phyloP scores from a whole-genome alignment of 139 green algal species.

The Nannochloris sp. region DNA sequence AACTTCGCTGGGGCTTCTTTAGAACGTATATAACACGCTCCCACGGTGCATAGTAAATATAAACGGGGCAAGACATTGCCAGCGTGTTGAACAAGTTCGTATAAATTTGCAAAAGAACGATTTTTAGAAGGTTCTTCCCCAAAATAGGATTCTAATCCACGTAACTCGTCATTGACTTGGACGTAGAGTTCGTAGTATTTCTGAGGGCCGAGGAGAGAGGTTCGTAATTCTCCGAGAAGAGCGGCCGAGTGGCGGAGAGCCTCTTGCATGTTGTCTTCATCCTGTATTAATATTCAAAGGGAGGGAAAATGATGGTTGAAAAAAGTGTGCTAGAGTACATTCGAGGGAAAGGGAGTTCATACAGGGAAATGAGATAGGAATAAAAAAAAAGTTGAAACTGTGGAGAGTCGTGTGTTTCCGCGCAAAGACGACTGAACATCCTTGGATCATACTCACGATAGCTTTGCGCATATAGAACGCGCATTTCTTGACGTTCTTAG shows the following conservation, averaged over 20 bases:
- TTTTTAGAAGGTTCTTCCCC: slow-evolving; percentile 65
- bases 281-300: slow-evolving; percentile 40
- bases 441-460: slow-evolving; percentile 40
- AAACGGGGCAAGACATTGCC: slow-evolving; percentile 93
- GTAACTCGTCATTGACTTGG: slow-evolving; percentile 78
- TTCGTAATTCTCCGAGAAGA: slow-evolving; percentile 93
- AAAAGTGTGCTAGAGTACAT: not conserved
- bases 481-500: slow-evolving; percentile 59
- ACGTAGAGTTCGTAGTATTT: slow-evolving; percentile 99
- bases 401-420: not conserved
- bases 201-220: slow-evolving; percentile 80
- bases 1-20: not conserved
- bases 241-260: slow-evolving; percentile 77
- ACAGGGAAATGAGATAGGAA: not conserved
- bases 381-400: not conserved
- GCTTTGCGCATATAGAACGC: slow-evolving; percentile 79
- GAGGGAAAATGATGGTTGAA: not conserved
- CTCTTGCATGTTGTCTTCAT: slow-evolving; percentile 91
- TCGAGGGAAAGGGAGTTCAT: not conserved
- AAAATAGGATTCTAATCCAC: slow-evolving; percentile 73
- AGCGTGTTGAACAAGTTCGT: slow-evolving; percentile 93
- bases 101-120: slow-evolving; percentile 69
- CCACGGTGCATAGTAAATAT: slow-evolving; percentile 38
- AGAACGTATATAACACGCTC: not conserved
- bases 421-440: not conserved